Conservation (phyloP, 345 rosid species). For the Gossypium mustelinum region DNA sequence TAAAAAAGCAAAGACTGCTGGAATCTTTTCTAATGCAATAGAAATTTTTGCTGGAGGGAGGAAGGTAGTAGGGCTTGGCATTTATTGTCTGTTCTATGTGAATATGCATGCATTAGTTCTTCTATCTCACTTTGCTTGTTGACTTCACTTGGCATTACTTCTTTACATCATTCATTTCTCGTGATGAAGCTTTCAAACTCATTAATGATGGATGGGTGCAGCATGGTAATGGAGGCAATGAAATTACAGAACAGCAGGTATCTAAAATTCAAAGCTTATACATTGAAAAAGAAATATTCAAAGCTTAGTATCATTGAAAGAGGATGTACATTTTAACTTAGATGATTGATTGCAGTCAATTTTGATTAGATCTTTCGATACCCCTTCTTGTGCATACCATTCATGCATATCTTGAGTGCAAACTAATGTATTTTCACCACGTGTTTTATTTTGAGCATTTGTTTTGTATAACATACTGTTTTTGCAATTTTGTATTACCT, state of each 20-base stretch:
- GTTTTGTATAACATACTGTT: background rate
- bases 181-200: slow-evolving; percentile 67
- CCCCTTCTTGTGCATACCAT: background rate
- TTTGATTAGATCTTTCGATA: background rate
- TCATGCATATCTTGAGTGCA: background rate
- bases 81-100: slow-evolving; percentile 16
- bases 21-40: slow-evolving; percentile 90
- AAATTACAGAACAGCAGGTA: slow-evolving; percentile 51
- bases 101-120: background rate
- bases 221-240: slow-evolving; percentile 28
- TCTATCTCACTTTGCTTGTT: slow-evolving; percentile 15
- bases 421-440: background rate
- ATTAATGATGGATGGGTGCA: slow-evolving; percentile 60
- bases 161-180: slow-evolving; percentile 67
- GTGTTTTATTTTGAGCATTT: background rate
- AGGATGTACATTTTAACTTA: background rate
- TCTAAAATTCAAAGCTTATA: slow-evolving; percentile 8
- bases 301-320: background rate
- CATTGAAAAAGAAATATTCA: background rate
- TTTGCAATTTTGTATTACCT: background rate
- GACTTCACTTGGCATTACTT: slow-evolving; percentile 42
- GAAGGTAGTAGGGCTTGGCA: slow-evolving; percentile 48
- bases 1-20: slow-evolving; percentile 92
- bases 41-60: slow-evolving; percentile 79
- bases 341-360: background rate